phyloP scores from a whole-genome alignment of 805 yeast genomes.

The Schwanniomyces pseudopolymorphus region DNA sequence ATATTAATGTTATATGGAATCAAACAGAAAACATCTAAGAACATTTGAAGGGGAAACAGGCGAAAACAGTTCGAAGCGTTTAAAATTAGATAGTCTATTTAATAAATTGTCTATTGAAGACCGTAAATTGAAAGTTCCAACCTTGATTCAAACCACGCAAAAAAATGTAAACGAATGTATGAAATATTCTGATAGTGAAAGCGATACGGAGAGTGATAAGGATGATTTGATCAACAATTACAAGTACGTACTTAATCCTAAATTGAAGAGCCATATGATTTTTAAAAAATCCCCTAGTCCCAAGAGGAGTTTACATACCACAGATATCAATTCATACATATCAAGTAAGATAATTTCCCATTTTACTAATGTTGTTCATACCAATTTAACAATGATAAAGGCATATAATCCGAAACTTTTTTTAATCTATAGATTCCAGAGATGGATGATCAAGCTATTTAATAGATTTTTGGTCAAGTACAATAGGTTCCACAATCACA shows the following conservation, averaged over 20 bases:
- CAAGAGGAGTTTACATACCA: background rate
- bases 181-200: background rate
- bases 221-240: background rate
- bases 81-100: conserved; percentile 30
- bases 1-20: conserved; percentile 2
- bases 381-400: conserved; percentile 19
- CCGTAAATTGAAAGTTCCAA: background rate
- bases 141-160: background rate
- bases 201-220: background rate
- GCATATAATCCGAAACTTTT: conserved; percentile 26
- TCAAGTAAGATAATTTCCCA: conserved; percentile 23
- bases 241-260: conserved; percentile 12
- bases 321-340: conserved; percentile 17
- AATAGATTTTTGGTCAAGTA: conserved; percentile 31
- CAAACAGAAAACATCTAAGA: conserved; percentile 7
- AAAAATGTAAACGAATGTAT: background rate
- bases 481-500: conserved; percentile 15
- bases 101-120: conserved; percentile 20
- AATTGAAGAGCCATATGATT: conserved; percentile 9
- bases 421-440: conserved; percentile 27
- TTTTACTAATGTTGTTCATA: conserved; percentile 17
- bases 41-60: conserved; percentile 4
- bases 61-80: conserved; percentile 20
- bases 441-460: conserved; percentile 37
- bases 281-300: conserved; percentile 8